Percentiles rank a stretch among this genome's conserved stretches.
Conservation (phyloP, 768 basidiomycete species). For the Podaxis carcinomalis region DNA sequence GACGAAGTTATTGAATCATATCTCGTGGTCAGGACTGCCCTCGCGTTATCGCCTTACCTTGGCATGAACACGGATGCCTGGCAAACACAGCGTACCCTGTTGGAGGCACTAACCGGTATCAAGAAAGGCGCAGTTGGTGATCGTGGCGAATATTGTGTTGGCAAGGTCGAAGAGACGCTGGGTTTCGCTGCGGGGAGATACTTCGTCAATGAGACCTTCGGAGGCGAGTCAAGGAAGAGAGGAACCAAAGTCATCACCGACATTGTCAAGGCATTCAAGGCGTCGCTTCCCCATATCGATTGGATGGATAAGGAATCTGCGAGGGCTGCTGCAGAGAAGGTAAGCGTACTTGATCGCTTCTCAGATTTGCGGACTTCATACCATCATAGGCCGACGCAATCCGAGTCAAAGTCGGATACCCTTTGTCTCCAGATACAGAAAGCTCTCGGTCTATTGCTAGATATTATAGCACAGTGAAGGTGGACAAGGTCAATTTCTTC, state of each 20-base stretch:
- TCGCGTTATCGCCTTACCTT: conserved; percentile 65
- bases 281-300: conserved; percentile 62
- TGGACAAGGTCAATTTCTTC: conserved; percentile 73
- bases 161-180: conserved; percentile 62
- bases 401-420: conserved; percentile 91
- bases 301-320: conserved; percentile 94
- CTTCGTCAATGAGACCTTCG: conserved; percentile 84
- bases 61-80: conserved; percentile 75
- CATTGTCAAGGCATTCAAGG: conserved; percentile 80
- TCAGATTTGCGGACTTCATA: conserved; percentile 10
- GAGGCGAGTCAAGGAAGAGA: conserved; percentile 71
- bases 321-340: conserved; percentile 81
- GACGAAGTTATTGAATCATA: conserved; percentile 82
- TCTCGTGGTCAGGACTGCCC: conserved; percentile 72
- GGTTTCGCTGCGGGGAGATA: conserved; percentile 90
- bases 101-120: conserved; percentile 75
- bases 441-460: conserved; percentile 60
- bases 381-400: conserved; percentile 65
- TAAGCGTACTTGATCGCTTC: conserved; percentile 19
- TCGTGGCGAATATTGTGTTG: conserved; percentile 80
- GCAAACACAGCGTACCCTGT: conserved; percentile 65
- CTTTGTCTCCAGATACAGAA: conserved; percentile 77
- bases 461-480: conserved; percentile 72
- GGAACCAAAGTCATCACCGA: conserved; percentile 75
- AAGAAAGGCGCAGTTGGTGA: conserved; percentile 85